A percentile compares a stretch with the other conserved stretches of the same genome.
Evolutionary conservation across 257 asterid species (phyloP).

Genomic region (Forsythia suspensa): DNA sequence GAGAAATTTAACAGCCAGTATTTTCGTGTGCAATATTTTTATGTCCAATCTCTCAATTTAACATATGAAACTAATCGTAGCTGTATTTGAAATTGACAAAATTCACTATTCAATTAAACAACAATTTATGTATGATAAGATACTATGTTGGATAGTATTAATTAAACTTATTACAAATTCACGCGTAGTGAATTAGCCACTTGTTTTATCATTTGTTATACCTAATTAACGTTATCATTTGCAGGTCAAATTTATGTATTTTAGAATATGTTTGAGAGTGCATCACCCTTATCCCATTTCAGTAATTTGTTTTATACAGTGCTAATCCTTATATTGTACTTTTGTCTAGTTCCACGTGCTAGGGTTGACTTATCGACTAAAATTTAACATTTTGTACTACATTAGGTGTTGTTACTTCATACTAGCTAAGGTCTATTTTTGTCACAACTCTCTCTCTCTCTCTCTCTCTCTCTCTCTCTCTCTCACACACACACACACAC

Average conservation of each 20-base stretch:
- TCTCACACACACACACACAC: too few species aligned
- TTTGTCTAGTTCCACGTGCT: conserved; percentile 47
- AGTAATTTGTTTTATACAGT: background rate
- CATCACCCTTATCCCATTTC: conserved; percentile 23
- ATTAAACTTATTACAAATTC: background rate
- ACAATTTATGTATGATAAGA: background rate
- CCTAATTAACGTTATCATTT: background rate
- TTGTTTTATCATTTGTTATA: background rate
- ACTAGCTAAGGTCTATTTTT: background rate
- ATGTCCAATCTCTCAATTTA: too few species aligned
- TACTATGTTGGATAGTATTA: background rate
- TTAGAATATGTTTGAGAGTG: conserved; percentile 5
- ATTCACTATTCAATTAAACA: background rate
- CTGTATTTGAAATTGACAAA: background rate
- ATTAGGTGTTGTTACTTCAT: background rate
- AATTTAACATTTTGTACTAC: background rate
- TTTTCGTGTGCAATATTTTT: too few species aligned
- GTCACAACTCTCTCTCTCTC: too few species aligned
- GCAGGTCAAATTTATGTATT: background rate
- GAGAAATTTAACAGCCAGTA: too few species aligned
- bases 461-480: too few species aligned
- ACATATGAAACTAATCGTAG: too few species aligned
- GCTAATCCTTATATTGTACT: background rate
- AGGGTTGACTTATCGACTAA: conserved; percentile 39
- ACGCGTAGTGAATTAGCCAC: background rate